Conservation (phyloP, 2,329 filamentous ascomycete species). For the Exophiala phaeomuriformis region DNA sequence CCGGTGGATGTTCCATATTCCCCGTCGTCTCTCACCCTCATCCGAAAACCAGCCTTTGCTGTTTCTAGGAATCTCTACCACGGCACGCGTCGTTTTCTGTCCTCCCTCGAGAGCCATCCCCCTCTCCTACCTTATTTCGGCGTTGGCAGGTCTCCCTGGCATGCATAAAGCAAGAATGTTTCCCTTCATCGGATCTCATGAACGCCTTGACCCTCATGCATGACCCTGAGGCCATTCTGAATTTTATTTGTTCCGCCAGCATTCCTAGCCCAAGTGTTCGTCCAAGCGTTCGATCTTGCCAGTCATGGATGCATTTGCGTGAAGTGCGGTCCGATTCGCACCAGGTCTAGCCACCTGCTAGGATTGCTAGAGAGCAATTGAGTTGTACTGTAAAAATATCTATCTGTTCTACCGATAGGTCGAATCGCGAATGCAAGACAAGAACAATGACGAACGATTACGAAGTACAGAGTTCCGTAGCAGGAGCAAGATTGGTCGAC, state of each 20-base stretch:
- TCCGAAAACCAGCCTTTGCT: not conserved
- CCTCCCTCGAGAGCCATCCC: not conserved
- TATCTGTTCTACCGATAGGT: not conserved
- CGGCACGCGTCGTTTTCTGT: not conserved
- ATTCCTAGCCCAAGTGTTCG: not conserved
- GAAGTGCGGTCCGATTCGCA: not conserved
- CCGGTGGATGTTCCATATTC: slow-evolving; percentile 5
- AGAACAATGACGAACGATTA: not conserved
- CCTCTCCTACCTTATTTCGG: slow-evolving; percentile 1
- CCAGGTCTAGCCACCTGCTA: not conserved
- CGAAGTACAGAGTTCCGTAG: not conserved
- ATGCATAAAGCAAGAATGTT: slow-evolving; percentile 15
- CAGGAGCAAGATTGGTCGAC: not conserved
- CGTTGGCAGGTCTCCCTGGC: not conserved
- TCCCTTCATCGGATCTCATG: not conserved
- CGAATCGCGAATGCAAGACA: not conserved
- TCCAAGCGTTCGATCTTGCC: not conserved
- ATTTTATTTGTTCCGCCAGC: not conserved
- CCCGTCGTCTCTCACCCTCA: not conserved
- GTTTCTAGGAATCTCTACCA: not conserved
- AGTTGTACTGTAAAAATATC: not conserved
- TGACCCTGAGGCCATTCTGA: not conserved
- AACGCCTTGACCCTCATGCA: slow-evolving; percentile 5
- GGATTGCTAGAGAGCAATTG: not conserved
- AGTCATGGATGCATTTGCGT: not conserved